Percentiles rank a stretch among this genome's conserved stretches.
Conservation (phyloP, 805 yeast genomes). For the Candida boleticola region DNA sequence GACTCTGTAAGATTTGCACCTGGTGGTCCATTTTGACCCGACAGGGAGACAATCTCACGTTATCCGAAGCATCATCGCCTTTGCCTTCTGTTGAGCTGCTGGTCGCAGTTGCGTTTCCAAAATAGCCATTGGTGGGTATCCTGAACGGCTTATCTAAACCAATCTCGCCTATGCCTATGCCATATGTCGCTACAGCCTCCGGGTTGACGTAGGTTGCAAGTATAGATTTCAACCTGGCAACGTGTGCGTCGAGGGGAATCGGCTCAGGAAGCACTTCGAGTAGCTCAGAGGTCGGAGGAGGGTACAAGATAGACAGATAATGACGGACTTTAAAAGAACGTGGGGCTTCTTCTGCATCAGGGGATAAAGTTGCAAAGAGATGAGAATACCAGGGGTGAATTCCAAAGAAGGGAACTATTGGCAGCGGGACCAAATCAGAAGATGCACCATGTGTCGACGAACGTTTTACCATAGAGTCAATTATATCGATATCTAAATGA, state of each 20-base stretch:
- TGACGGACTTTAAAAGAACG: constrained; percentile 46
- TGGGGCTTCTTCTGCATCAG: constrained; percentile 1
- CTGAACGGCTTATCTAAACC: constrained; percentile 81
- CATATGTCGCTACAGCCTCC: neutral
- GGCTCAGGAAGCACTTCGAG: constrained; percentile 63
- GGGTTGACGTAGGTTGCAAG: neutral
- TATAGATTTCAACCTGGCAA: constrained; percentile 11
- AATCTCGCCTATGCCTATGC: constrained; percentile 74
- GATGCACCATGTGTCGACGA: constrained; percentile 3
- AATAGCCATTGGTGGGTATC: constrained; percentile 59
- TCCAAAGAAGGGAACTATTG: constrained; percentile 56
- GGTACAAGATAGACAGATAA: constrained; percentile 51
- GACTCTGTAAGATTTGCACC: constrained; percentile 43
- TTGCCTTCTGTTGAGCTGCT: neutral
- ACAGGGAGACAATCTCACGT: constrained; percentile 34
- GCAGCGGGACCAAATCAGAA: neutral
- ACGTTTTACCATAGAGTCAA: constrained; percentile 21
- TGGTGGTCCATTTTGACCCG: constrained; percentile 71
- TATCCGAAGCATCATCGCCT: constrained; percentile 6
- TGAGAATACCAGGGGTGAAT: constrained; percentile 94
- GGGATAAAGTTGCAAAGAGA: constrained; percentile 41
- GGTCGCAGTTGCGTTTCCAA: constrained; percentile 32
- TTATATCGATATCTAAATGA: constrained; percentile 28
- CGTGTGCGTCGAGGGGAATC: constrained; percentile 34
- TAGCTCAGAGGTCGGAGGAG: constrained; percentile 36